phyloP scores from a whole-genome alignment of 116 monocot species.

The Zostera marina region DNA sequence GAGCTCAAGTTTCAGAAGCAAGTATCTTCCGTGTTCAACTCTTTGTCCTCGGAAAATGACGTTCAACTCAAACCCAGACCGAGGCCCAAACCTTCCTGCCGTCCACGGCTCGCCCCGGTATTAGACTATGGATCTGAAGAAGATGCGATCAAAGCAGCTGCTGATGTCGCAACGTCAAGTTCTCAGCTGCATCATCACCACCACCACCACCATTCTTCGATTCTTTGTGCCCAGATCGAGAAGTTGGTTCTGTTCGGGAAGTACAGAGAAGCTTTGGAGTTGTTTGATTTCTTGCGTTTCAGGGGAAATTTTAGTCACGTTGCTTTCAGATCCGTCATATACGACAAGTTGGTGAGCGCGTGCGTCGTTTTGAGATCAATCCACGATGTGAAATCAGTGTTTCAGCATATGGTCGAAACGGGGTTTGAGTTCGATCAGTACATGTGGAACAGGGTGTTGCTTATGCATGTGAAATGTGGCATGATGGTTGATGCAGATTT shows the following conservation, averaged over 20 bases:
- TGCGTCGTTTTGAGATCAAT: conserved; percentile 40
- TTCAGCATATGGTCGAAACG: conserved; percentile 31
- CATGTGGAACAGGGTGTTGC: conserved; percentile 46
- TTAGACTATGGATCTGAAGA: neutral
- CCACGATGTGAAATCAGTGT: conserved; percentile 25
- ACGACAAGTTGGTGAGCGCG: conserved; percentile 41
- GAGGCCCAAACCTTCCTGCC: conserved; percentile 4
- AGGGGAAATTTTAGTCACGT: conserved; percentile 1
- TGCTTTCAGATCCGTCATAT: conserved; percentile 18
- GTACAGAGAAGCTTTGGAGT: conserved; percentile 54
- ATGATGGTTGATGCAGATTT: conserved; percentile 35
- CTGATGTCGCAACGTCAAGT: neutral
- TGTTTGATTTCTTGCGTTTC: conserved; percentile 45
- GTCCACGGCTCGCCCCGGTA: neutral
- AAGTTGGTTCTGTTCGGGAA: conserved; percentile 35
- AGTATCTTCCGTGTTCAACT: neutral
- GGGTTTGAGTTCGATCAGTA: conserved; percentile 54
- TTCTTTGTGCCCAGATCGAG: conserved; percentile 33
- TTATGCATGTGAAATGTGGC: conserved; percentile 67
- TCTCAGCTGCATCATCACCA: too few species aligned
- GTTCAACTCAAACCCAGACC: conserved; percentile 31
- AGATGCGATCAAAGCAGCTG: neutral
- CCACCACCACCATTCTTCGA: conserved; percentile 4
- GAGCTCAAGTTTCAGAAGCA: neutral
- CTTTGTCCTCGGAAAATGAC: neutral